Evolutionary conservation across 441 rosid genomes (phyloP).

Genomic region (Geranium incanum): DNA sequence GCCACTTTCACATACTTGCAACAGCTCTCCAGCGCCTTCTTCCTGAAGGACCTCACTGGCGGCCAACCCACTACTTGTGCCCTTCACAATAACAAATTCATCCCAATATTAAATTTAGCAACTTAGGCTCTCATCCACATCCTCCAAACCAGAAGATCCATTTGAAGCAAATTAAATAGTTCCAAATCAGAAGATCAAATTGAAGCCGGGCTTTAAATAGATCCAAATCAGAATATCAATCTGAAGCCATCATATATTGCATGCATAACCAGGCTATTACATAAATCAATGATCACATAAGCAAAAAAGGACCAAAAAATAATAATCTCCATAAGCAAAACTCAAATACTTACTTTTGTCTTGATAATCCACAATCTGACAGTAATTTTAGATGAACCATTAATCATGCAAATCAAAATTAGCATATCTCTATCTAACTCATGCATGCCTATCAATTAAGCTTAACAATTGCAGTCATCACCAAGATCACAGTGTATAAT

Average conservation of each 20-base stretch:
- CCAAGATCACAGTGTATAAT: background rate
- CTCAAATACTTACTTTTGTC: background rate
- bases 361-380: background rate
- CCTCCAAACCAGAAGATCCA: background rate
- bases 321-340: too few relatives aligned
- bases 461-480: background rate
- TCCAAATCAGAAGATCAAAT: too few relatives aligned
- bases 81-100: conserved; percentile 11
- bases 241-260: background rate
- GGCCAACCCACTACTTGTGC: conserved; percentile 25
- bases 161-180: too few relatives aligned
- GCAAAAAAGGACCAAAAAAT: background rate
- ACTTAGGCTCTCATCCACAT: background rate
- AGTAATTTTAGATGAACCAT: too few relatives aligned
- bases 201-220: background rate
- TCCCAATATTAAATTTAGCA: background rate
- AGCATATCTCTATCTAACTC: background rate
- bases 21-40: conserved; percentile 18
- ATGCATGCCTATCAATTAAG: background rate
- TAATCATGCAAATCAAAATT: background rate
- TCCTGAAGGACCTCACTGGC: conserved; percentile 24
- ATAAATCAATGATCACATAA: background rate
- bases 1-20: conserved; percentile 27
- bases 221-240: background rate
- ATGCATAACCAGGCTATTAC: background rate